phyloP scores from a whole-genome alignment of 2,329 filamentous ascomycete species.

The Annulohypoxylon truncatum region DNA sequence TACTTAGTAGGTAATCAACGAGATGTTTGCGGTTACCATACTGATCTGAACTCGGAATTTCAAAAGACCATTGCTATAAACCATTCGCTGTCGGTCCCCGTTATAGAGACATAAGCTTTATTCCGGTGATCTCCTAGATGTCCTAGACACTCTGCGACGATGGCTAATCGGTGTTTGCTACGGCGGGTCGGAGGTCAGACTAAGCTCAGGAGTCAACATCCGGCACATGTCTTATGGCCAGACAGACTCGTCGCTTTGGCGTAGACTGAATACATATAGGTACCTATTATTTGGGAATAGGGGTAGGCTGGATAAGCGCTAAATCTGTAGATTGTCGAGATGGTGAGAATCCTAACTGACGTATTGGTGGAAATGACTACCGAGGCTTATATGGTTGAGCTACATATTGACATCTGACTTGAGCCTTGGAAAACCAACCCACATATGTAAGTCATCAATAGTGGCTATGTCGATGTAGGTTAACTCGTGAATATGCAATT shows the following conservation, averaged over 20 bases:
- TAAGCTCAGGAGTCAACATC: neutral
- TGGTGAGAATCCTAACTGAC: neutral
- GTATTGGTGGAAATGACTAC: neutral
- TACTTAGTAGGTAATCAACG: neutral
- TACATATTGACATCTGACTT: neutral
- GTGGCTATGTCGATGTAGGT: neutral
- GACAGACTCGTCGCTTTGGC: neutral
- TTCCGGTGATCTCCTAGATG: neutral
- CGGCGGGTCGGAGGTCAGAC: neutral
- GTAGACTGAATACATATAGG: neutral
- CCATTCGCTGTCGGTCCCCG: neutral
- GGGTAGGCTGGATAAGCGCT: neutral
- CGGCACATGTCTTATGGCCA: neutral
- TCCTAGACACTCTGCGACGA: neutral
- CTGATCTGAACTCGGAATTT: neutral
- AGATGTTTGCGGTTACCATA: neutral
- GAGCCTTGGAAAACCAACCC: neutral
- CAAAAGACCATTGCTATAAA: too few relatives aligned
- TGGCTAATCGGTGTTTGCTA: neutral
- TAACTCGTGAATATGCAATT: neutral
- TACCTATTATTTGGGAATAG: neutral
- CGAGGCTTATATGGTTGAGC: neutral
- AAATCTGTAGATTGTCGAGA: neutral
- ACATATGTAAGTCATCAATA: neutral
- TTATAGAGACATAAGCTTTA: neutral